Conservation (phyloP, 208 protist genomes). For the Endotrypanum monterogeii region DNA sequence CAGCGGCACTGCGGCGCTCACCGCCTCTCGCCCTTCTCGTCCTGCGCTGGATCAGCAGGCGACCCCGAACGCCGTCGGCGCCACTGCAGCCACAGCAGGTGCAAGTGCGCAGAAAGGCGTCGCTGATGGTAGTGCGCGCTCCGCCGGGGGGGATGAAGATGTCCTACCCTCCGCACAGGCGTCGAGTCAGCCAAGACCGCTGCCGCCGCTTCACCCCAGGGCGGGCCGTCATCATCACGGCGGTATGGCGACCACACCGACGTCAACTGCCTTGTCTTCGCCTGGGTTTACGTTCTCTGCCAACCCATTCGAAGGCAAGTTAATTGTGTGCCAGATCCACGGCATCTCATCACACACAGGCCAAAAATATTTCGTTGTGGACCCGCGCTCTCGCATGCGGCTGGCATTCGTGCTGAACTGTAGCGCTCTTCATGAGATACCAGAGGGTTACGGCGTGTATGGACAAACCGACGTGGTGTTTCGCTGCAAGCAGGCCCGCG, state of each 20-base stretch:
- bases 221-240: conserved; percentile 23
- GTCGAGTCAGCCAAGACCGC: neutral
- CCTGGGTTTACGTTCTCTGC: conserved; percentile 8
- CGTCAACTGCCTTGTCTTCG: neutral
- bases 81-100: neutral
- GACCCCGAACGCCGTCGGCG: neutral
- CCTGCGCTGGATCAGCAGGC: conserved; percentile 2
- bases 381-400: conserved; percentile 74
- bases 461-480: conserved; percentile 82
- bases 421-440: conserved; percentile 39
- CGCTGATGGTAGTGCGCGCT: neutral
- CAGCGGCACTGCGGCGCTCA: neutral
- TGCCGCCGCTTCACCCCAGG: conserved; percentile 1
- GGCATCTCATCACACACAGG: conserved; percentile 50
- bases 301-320: conserved; percentile 53
- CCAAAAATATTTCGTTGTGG: conserved; percentile 79
- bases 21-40: neutral
- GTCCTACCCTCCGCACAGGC: neutral
- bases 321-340: conserved; percentile 79
- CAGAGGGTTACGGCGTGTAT: conserved; percentile 40
- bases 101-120: conserved; percentile 1
- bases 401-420: conserved; percentile 75
- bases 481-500: conserved; percentile 85
- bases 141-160: neutral
- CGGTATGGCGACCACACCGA: neutral